Base-by-base conservation (phyloP, 768 basidiomycete genomes). In the Hygrocybe punicea region DNA sequence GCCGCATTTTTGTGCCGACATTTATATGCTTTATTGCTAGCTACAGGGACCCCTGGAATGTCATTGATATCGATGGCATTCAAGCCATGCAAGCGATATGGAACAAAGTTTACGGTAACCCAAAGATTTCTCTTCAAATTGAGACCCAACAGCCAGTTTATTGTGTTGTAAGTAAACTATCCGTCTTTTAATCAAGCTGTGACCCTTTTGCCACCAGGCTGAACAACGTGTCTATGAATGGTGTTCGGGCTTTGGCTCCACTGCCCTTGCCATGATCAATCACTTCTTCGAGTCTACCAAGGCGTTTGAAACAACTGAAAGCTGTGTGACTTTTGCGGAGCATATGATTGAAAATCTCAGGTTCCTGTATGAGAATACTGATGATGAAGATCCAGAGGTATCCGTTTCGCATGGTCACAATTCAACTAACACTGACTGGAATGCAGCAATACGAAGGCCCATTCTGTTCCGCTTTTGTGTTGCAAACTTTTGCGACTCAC, bases 21-120 rank as follows among this genome's bases (percentile, higher is more conserved):
- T 55, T 46, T 36, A 24, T 58, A 17, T 37, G 35, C 21, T 55
- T 36, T 37, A 42, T 49, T 47, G 58, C 40, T 23, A 45, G 53
- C n/a, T 37, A 55, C 17, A 37, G 55, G 23, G 42, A 58, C 34
- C 53, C 53, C 45, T 56, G 58, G 58, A 35, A n/a, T 19, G 23
- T 58, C 17, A 19, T 21, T 9, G 44, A 55, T 19, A 21, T 35
- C 13, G 33, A 48, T 39, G 54, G 45, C 19, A 39, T 58, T 17
- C 21, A 29, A 6, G 45, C 45, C 44, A 11, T 58, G 25, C 58
- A 58, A 37, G 11, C 9, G 29, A 40, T 36, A 2, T 52, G 51
- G 51, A 17, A 40, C 19, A 17, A 14, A 13, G 33, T 52, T 33
- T 52, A 35, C 25, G 24, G 21, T n/a, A 11, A 29, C 10, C 17